phyloP scores from a whole-genome alignment of 257 asterid species.

The Forsythia suspensa region DNA sequence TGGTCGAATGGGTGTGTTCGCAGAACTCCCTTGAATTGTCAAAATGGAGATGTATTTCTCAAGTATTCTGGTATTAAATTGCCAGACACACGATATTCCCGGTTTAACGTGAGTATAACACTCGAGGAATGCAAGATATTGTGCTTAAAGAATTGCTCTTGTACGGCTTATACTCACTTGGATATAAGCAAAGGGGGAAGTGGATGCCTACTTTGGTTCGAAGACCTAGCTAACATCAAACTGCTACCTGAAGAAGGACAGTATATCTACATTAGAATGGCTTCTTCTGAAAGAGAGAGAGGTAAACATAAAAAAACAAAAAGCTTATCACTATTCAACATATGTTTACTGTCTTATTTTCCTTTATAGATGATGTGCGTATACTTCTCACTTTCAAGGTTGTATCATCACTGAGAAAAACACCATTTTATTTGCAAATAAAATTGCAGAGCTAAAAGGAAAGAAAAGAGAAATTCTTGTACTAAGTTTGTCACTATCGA shows the following conservation, averaged over 20 bases:
- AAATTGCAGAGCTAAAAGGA: not conserved
- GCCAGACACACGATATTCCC: conserved; percentile 30
- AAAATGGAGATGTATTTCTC: conserved; percentile 23
- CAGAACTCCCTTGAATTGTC: conserved; percentile 28
- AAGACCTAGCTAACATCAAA: conserved; percentile 27
- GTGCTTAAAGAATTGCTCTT: conserved; percentile 38
- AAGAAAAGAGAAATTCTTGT: not conserved
- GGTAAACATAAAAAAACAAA: no score
- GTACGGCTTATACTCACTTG: conserved; percentile 31
- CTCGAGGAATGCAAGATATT: conserved; percentile 24
- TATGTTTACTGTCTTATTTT: no score
- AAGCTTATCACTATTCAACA: no score
- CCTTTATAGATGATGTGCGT: no score
- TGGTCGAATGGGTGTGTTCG: conserved; percentile 36
- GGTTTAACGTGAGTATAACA: conserved; percentile 16
- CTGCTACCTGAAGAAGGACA: conserved; percentile 17
- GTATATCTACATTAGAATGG: conserved; percentile 26
- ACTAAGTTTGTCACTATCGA: not conserved
- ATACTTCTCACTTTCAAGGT: not conserved
- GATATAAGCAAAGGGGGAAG: conserved; percentile 27
- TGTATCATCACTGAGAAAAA: not conserved
- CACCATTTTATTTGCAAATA: not conserved
- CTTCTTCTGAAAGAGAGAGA: no score
- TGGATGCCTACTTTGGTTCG: conserved; percentile 46
- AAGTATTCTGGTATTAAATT: conserved; percentile 26